Evolutionary conservation across 2,329 filamentous ascomycete species (phyloP), one percentile per base, ranked within the genome.

Genomic region (Neonectria hederae): DNA sequence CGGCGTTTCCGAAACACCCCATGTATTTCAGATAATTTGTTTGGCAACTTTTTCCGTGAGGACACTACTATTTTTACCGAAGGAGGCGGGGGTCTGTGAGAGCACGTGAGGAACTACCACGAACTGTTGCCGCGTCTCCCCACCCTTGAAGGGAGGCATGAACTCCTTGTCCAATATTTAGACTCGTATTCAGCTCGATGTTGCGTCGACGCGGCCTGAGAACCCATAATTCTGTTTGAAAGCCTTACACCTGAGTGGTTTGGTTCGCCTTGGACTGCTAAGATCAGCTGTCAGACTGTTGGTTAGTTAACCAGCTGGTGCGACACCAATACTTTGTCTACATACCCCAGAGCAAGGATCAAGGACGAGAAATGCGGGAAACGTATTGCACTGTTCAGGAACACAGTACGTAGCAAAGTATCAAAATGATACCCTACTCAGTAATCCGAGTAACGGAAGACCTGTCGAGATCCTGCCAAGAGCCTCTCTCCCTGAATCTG

Each of bases 1-100:
- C 48, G 60, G 60, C 46, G 54, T 54, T 63, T 58, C 54, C 54
- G 24, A 28, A 46, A 38, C 19, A 19, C 40, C 54, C 60, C 60
- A 63, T 62, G 54, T 52, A 49, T 32, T 40, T 35, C 40, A 40
- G 42, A 54, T 40, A 45, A 52, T 56, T 61, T 62, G 19, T 19
- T 42, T 42, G 38, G 38, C 38, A 42, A 10, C 45, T 21, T 43
- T 43, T 52, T 30, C 30, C 32, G 26, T 26, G 49, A 54, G 54
- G 48, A 30, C 22, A 21, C 40, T 42, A n/a, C 38, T 42, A 42
- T 42, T 42, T 42, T 19, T 42, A 42, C 19, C n/a, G 35, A 21
- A n/a, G 17, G 17, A 40, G n/a, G 38, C 3, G 21, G n/a, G 21
- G 38, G n/a, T n/a, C 38, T 21, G n/a, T 8, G n/a, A 21, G 38